Base-by-base conservation (phyloP, 495 filamentous ascomycete genomes). In the Xylaria telfairii region DNA sequence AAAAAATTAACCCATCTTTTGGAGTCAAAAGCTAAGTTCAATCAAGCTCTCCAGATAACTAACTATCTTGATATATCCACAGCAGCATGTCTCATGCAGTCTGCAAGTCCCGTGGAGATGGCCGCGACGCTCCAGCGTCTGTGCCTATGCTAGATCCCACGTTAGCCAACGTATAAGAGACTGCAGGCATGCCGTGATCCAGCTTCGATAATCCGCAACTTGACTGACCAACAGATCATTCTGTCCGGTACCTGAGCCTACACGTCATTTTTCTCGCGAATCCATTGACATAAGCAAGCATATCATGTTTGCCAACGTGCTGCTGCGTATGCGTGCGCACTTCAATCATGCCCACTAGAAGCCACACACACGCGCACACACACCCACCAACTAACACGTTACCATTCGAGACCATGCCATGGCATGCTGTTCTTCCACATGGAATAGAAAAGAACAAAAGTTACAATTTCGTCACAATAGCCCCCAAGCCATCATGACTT, bases 241-340 rank as follows among this genome's bases (percentile, higher is more conserved):
- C 12, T 10, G 34, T 66, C n/a, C n/a, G 47, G 47, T 41, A 51
- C 62, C 5, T 21, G 32, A 15, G 21, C 19, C 56, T 42, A n/a
- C 64, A 66, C 42, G 46, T 51, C 26, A 51, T 53, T 39, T 4
- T 39, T 64, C n/a, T 64, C 61, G 42, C 41, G 61, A 32, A 64
- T 47, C 61, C 46, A 3, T 64, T 21, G 24, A 64, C 39, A 64
- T 64, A 44, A 46, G 9, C 12, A 44, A 46, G 9, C 12, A 34
- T 8, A 59, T 19, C 41, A 12, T 44, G 24, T 37, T 21, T 47
- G 26, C 17, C 41, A 10, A 32, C 17, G 59, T 47, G 32, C 17
- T 47, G 32, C 17, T 32, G 61, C 59, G 21, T 1, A 42, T 15
- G 59, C 59, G 59, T 42, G n/a, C 59, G n/a, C 59, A 61, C 56